phyloP scores from a whole-genome alignment of 306 rosid genomes.

The Corylus americana region DNA sequence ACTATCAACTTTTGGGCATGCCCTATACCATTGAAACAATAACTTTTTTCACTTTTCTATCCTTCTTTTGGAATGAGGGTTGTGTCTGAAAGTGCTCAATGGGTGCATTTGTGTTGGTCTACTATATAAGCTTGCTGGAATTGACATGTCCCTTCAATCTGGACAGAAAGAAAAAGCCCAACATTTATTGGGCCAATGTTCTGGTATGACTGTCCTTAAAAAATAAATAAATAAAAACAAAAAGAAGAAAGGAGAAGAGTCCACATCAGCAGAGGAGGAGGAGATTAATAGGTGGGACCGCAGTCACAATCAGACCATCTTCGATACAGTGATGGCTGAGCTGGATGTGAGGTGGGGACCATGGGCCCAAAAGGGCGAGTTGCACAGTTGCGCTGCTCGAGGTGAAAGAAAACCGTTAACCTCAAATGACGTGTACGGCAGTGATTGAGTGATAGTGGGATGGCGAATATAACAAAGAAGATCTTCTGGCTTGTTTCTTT shows the following conservation, averaged over 20 bases:
- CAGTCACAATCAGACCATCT: conserved; percentile 30
- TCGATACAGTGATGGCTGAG: conserved; percentile 35
- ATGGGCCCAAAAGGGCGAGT: conserved; percentile 32
- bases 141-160: background rate
- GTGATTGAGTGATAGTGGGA: conserved; percentile 19
- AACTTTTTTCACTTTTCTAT: too few species aligned
- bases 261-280: conserved; percentile 1
- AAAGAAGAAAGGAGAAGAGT: background rate
- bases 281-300: conserved; percentile 30
- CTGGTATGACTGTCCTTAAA: background rate
- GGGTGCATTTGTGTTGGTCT: background rate
- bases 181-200: background rate
- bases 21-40: too few species aligned
- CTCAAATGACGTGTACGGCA: conserved; percentile 43
- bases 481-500: conserved; percentile 39
- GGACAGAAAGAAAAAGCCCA: background rate
- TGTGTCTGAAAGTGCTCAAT: background rate
- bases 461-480: conserved; percentile 35
- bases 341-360: conserved; percentile 48
- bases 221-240: too few species aligned
- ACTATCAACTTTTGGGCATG: too few species aligned
- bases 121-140: background rate
- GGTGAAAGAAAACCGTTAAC: conserved; percentile 34
- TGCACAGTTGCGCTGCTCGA: conserved; percentile 34
- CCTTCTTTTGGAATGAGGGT: too few species aligned